Conservation (phyloP, 176 grass and related monocot genomes). For the Panicum miliaceum region DNA sequence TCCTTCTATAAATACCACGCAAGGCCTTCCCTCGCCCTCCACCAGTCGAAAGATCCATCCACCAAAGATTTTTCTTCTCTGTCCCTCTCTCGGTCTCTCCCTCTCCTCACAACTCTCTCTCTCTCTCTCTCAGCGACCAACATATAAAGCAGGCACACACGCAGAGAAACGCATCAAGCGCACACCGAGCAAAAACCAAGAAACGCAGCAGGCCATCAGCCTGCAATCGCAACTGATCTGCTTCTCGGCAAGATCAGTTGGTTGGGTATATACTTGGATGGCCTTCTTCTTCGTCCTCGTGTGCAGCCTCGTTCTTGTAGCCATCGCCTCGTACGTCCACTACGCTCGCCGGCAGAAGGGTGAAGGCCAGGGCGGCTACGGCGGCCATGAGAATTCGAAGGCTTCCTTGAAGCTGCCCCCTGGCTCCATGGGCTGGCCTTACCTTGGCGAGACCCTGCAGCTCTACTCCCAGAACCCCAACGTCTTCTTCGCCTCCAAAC, state of each 20-base stretch:
- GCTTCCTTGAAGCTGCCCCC: constrained; percentile 60
- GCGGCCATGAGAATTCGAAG: constrained; percentile 23
- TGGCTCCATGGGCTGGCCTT: constrained; percentile 93
- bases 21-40: constrained; percentile 20
- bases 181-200: neutral
- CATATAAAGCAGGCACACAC: neutral
- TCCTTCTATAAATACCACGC: constrained; percentile 65
- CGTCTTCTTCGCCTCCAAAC: constrained; percentile 78
- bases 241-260: constrained; percentile 12
- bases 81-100: constrained; percentile 4
- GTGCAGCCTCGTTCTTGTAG: constrained; percentile 43
- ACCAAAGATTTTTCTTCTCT: constrained; percentile 45
- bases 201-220: neutral
- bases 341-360: constrained; percentile 7
- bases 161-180: neutral
- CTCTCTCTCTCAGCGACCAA: constrained; percentile 5
- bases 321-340: constrained; percentile 28
- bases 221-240: constrained; percentile 33
- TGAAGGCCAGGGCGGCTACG: constrained; percentile 30
- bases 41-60: constrained; percentile 47
- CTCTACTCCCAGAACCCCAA: constrained; percentile 94
- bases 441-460: constrained; percentile 90
- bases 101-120: constrained; percentile 12
- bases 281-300: constrained; percentile 32
- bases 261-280: too few species aligned